These are phyloP conservation scores for Amoeboaphelidium protococcarum DNA, from an alignment of 371 early-diverging fungal genomes.

Conservation along the genomic window DNA sequence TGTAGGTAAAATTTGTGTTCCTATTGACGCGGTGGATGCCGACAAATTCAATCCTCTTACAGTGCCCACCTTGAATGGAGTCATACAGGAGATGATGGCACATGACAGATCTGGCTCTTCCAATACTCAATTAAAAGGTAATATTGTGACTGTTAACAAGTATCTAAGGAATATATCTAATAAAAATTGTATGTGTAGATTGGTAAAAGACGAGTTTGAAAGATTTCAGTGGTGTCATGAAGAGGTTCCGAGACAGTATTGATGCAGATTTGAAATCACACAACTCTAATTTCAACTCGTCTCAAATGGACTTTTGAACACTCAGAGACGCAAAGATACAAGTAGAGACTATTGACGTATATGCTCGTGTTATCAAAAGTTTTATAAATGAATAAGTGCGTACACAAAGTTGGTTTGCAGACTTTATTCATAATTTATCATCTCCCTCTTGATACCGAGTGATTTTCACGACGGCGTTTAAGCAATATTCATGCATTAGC, in stretches of 20 bases:
- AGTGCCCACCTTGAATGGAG: constrained; percentile 37
- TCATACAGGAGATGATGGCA: constrained; percentile 28
- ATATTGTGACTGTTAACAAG: background rate
- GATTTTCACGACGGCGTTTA: too few relatives aligned
- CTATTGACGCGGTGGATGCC: constrained; percentile 41
- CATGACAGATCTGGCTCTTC: background rate
- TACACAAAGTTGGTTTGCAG: too few relatives aligned
- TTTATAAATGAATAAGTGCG: too few relatives aligned
- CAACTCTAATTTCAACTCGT: too few relatives aligned
- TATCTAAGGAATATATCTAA: too few relatives aligned
- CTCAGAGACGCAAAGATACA: too few relatives aligned
- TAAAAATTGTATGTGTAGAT: background rate
- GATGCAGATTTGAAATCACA: background rate
- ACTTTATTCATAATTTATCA: too few relatives aligned
- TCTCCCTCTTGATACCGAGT: too few relatives aligned
- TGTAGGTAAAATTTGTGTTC: constrained; percentile 69
- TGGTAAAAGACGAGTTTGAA: background rate
- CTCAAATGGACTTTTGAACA: too few relatives aligned
- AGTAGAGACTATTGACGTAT: too few relatives aligned
- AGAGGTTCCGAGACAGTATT: background rate
- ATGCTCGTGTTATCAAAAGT: too few relatives aligned
- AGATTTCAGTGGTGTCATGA: background rate
- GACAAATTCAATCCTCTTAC: constrained; percentile 50
- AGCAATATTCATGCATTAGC: too few relatives aligned
- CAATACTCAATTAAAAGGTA: background rate